Evolutionary conservation across 1,284 basidiomycete species (phyloP).

Genomic region (Microbotryum lychnidis-dioicae): DNA sequence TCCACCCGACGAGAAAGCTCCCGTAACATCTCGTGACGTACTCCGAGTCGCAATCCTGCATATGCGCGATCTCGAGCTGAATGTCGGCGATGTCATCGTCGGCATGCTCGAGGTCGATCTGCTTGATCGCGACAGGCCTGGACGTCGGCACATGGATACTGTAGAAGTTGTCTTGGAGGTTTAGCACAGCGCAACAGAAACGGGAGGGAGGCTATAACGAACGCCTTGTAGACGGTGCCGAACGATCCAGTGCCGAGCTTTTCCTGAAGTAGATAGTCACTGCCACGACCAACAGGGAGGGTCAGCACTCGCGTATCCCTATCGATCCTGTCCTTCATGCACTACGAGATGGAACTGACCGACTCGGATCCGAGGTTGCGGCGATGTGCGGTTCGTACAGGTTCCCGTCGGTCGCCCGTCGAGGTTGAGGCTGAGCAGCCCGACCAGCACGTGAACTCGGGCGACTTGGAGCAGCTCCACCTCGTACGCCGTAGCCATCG

Average conservation of each 20-base stretch:
- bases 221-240: slow-evolving; percentile 87
- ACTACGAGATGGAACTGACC: too few relatives aligned
- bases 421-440: too few relatives aligned
- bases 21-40: slow-evolving; percentile 95
- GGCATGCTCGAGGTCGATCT: slow-evolving; percentile 67
- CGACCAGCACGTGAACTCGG: too few relatives aligned
- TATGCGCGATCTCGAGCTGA: slow-evolving; percentile 91
- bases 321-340: too few relatives aligned
- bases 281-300: not conserved
- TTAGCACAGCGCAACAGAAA: not conserved
- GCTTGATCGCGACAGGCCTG: slow-evolving; percentile 94
- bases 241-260: slow-evolving; percentile 97
- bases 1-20: slow-evolving; percentile 91
- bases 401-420: too few relatives aligned
- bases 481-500: too few relatives aligned
- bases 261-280: slow-evolving; percentile 79
- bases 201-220: slow-evolving; percentile 24
- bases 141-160: slow-evolving; percentile 81
- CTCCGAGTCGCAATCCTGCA: slow-evolving; percentile 91
- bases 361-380: too few relatives aligned
- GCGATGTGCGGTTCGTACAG: too few relatives aligned
- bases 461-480: too few relatives aligned
- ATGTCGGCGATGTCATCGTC: slow-evolving; percentile 96
- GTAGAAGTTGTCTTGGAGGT: not conserved
- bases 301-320: too few relatives aligned